These are phyloP conservation scores for Nakataea oryzae DNA, from an alignment of 2,329 filamentous ascomycete species.

Conservation along the genomic window DNA sequence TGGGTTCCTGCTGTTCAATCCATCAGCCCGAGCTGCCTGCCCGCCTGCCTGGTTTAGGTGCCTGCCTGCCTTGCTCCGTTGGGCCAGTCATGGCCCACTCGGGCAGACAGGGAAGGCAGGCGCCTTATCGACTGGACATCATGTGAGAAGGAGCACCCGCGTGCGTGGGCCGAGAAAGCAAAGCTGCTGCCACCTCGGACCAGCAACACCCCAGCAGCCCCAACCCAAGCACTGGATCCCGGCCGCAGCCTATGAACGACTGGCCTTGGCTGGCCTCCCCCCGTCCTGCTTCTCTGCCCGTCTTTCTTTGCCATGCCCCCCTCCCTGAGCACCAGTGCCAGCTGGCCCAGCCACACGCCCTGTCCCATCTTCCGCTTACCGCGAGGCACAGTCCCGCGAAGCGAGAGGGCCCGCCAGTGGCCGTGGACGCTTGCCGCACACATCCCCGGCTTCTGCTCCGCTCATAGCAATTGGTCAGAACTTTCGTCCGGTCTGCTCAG, in stretches of 20 bases:
- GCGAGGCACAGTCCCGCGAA: too few relatives aligned
- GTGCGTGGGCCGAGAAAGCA: neutral
- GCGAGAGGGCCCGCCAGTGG: too few relatives aligned
- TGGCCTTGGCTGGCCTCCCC: neutral
- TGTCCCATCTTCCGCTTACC: neutral
- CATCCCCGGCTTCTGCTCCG: neutral
- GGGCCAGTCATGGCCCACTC: neutral
- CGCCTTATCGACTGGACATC: neutral
- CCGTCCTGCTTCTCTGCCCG: too few relatives aligned
- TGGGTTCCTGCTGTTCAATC: neutral
- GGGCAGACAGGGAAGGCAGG: neutral
- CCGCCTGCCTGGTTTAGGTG: neutral
- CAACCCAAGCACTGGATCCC: neutral
- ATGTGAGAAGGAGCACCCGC: neutral
- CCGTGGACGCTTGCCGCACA: neutral
- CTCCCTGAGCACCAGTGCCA: neutral
- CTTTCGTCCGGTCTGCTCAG: neutral
- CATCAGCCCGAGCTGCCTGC: neutral
- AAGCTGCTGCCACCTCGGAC: neutral
- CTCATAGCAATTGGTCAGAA: neutral
- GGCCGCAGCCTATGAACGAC: neutral
- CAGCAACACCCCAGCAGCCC: neutral
- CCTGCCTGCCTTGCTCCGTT: neutral
- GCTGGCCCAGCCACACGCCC: neutral
- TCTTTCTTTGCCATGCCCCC: neutral